Evolutionary conservation across 1,139 yeast species (phyloP).

Genomic region (Scheffersomyces stambukii): DNA sequence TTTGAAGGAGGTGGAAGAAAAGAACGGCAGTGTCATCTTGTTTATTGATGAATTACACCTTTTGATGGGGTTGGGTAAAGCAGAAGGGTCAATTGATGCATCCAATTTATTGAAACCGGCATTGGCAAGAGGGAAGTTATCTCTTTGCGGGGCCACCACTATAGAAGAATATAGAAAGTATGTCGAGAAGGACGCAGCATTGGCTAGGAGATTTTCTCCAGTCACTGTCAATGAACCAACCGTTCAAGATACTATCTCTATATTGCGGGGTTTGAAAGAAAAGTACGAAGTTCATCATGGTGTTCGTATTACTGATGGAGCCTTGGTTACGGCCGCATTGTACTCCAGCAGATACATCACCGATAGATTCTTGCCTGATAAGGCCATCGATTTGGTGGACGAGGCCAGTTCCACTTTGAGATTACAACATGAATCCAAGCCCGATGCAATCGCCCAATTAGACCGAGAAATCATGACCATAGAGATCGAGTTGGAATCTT

Average conservation of each 20-base stretch:
- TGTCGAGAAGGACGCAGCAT: slow-evolving; percentile 88
- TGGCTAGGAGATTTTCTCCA: slow-evolving; percentile 89
- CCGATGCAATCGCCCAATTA: slow-evolving; percentile 85
- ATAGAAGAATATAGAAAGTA: slow-evolving; percentile 82
- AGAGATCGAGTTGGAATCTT: slow-evolving; percentile 88
- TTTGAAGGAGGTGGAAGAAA: slow-evolving; percentile 81
- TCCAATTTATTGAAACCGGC: slow-evolving; percentile 91
- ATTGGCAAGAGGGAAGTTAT: slow-evolving; percentile 85
- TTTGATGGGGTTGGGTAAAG: slow-evolving; percentile 86
- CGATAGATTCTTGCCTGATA: slow-evolving; percentile 89
- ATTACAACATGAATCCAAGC: slow-evolving; percentile 93
- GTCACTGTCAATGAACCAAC: slow-evolving; percentile 87
- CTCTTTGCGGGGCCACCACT: slow-evolving; percentile 96
- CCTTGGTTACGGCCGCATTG: slow-evolving; percentile 90
- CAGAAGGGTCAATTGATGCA: slow-evolving; percentile 96
- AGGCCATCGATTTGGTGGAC: slow-evolving; percentile 93
- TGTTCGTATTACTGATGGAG: slow-evolving; percentile 91
- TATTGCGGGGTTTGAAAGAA: slow-evolving; percentile 88
- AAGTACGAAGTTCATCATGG: slow-evolving; percentile 97
- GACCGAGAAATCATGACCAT: slow-evolving; percentile 92
- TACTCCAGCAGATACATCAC: slow-evolving; percentile 88
- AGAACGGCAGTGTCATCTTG: slow-evolving; percentile 71
- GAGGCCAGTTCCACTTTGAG: slow-evolving; percentile 96
- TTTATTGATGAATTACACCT: slow-evolving; percentile 93
- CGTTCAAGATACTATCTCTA: slow-evolving; percentile 87